These are phyloP conservation scores for Scleromitrula shiraiana DNA, from an alignment of 2,329 filamentous ascomycete genomes.

Conservation along the genomic window DNA sequence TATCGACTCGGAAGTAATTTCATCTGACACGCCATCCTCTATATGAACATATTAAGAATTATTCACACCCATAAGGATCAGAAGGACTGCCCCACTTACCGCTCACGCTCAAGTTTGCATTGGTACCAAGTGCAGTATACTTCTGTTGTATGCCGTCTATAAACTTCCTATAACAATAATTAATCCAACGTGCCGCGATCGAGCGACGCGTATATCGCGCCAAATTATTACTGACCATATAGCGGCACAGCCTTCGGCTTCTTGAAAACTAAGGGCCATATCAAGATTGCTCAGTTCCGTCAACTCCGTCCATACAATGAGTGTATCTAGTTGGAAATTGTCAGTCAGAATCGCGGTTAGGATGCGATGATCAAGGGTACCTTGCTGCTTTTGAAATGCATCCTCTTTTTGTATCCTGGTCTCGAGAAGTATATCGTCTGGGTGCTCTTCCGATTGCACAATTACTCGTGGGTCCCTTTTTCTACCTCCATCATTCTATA, in stretches of 20 bases:
- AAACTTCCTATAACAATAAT: constrained; percentile 61
- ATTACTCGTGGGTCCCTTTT: constrained; percentile 80
- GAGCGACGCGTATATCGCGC: neutral
- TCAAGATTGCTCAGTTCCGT: constrained; percentile 75
- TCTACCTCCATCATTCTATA: constrained; percentile 46
- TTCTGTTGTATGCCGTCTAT: constrained; percentile 75
- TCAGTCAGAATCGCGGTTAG: constrained; percentile 23
- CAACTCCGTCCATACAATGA: constrained; percentile 96
- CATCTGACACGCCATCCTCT: constrained; percentile 87
- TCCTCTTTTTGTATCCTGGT: constrained; percentile 89
- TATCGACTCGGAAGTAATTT: constrained; percentile 65
- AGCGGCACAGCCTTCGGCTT: constrained; percentile 83
- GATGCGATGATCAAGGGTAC: constrained; percentile 39
- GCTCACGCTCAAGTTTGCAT: too few species aligned
- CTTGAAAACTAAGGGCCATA: constrained; percentile 97
- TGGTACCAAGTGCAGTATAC: constrained; percentile 56
- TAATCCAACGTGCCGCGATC: constrained; percentile 5
- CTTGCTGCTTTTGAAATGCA: constrained; percentile 97
- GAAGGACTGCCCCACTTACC: too few species aligned
- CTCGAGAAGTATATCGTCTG: constrained; percentile 73
- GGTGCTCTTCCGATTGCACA: constrained; percentile 90
- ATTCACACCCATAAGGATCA: too few species aligned
- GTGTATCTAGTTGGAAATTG: constrained; percentile 59
- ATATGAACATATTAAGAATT: neutral
- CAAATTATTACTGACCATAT: constrained; percentile 63